Conservation (phyloP, 768 basidiomycete species). For the Mycena haematopus region DNA sequence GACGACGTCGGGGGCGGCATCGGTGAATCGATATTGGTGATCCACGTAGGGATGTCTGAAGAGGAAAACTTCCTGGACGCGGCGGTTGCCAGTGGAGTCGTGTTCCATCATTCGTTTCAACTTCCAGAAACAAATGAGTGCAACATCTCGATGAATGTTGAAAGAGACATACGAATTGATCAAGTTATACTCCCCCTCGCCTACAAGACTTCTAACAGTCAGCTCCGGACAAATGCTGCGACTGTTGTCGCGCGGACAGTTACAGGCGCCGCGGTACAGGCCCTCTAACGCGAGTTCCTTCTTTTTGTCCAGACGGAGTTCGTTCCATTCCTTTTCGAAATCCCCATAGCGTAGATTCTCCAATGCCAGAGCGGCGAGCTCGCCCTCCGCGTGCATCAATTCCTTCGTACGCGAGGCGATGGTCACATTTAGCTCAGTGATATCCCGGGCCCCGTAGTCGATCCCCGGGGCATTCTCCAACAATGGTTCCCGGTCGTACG, state of each 20-base stretch:
- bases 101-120: neutral
- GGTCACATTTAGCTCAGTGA: neutral
- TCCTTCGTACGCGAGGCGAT: neutral
- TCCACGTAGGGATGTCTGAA: conserved; percentile 9
- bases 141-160: neutral
- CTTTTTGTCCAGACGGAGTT: neutral
- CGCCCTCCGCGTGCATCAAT: neutral
- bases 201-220: conserved; percentile 12
- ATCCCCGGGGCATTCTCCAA: neutral
- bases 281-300: conserved; percentile 15
- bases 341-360: neutral
- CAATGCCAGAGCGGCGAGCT: neutral
- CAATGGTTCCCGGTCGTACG: neutral
- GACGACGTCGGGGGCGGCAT: neutral
- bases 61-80: conserved; percentile 14
- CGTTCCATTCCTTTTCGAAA: conserved; percentile 15
- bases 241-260: conserved; percentile 14
- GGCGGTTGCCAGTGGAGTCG: conserved; percentile 14
- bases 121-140: neutral
- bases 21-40: neutral
- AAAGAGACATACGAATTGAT: conserved; percentile 11
- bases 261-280: conserved; percentile 18
- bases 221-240: conserved; percentile 18
- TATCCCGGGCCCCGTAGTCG: neutral
- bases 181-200: conserved; percentile 17